Evolutionary conservation across 257 asterid genomes (phyloP).

Genomic region (Fraxinus cuspidata): DNA sequence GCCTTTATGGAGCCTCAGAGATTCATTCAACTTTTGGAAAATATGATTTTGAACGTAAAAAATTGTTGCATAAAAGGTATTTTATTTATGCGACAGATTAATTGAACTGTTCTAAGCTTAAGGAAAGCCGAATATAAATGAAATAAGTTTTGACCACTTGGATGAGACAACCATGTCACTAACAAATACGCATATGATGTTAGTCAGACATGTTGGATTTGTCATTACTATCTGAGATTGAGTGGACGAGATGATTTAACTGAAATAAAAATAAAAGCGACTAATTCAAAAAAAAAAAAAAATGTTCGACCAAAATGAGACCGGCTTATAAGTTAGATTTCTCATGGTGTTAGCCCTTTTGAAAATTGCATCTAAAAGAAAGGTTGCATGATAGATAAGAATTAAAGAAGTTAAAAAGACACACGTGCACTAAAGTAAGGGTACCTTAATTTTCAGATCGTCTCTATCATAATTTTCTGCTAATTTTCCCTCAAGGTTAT

Average conservation of each 20-base stretch:
- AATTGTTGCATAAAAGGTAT: constrained; percentile 5
- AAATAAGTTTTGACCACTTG: neutral
- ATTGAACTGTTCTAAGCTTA: constrained; percentile 18
- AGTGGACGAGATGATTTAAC: too few relatives aligned
- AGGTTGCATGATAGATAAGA: too few relatives aligned
- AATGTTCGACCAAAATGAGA: neutral
- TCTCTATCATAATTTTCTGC: too few relatives aligned
- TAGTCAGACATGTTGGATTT: too few relatives aligned
- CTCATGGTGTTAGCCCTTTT: neutral
- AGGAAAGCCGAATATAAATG: neutral
- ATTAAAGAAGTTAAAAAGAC: too few relatives aligned
- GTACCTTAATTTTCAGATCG: too few relatives aligned
- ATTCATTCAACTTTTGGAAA: constrained; percentile 27
- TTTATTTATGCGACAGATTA: constrained; percentile 2
- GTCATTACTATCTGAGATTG: too few relatives aligned
- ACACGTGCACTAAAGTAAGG: too few relatives aligned
- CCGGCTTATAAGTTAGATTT: neutral
- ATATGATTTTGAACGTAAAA: constrained; percentile 21
- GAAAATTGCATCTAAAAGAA: neutral
- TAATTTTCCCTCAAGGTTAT: too few relatives aligned
- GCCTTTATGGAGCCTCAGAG: constrained; percentile 37
- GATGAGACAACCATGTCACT: neutral
- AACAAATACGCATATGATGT: too few relatives aligned
- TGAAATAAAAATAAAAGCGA: too few relatives aligned
- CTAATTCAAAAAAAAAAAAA: neutral